Evolutionary conservation across 306 rosid species (phyloP), one percentile per base, ranked within the genome.

Genomic region (Morella rubra): DNA sequence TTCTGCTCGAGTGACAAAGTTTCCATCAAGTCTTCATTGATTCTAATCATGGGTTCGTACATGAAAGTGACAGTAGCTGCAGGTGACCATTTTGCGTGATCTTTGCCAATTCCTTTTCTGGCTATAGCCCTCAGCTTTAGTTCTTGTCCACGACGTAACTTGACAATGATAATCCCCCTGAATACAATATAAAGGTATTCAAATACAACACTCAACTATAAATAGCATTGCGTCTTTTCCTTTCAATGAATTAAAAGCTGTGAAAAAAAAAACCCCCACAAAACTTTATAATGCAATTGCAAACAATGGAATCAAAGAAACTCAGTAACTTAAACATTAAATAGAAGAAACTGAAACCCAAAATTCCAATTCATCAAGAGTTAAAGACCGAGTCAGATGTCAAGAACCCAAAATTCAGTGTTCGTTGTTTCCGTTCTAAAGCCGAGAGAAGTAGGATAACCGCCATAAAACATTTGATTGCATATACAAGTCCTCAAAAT

Each of bases 11-110:
- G 87, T 1, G 97, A 76, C 88, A 95, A 76, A 8, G 89, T 73
- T 54, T 92, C 99, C 99, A 95, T 95, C 60, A 95, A 75, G 81
- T 92, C 99, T 80, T 95, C 97, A 64, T 92, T 95, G 77, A 95
- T 84, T 58, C 91, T 88, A 85, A 95, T 89, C 55, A 84, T 91
- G 0, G 99, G 99, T 72, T 95, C 96, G 71, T 92, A 95, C 99
- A 95, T 95, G 84, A 95, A 95, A 53, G 97, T 89, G 4, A 91
- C 98, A 71, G 99, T 95, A 9, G 98, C 99, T 0, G 99, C 98
- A 9, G 99, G 99, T 0, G 97, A 92, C 99, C 99, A 95, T 84
- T 95, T 92, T 7, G 99, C 98, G 80, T 95, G 99, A 87, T 95
- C 99, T 77, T 95, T 95, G 32, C 98, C 99, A 78, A 95, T 95